Evolutionary conservation across 2,329 filamentous ascomycete genomes (phyloP).

Genomic region (Paracamarosporium sp.): DNA sequence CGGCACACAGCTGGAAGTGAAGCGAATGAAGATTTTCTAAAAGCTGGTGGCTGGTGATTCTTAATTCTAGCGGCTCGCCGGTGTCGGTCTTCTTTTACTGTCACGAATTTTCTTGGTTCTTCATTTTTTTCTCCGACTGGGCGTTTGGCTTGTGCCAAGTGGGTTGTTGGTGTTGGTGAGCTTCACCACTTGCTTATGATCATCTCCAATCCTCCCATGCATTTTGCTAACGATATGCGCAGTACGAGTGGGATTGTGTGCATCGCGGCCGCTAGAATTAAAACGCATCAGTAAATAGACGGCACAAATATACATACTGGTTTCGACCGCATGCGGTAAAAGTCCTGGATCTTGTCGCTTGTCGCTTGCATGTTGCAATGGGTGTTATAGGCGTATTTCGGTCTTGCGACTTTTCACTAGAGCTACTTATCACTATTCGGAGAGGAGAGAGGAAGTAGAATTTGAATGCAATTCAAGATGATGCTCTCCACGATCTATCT

Average conservation of each 20-base stretch:
- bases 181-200: slow-evolving; percentile 5
- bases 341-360: not conserved
- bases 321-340: not conserved
- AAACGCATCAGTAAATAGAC: not conserved
- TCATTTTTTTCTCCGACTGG: no score
- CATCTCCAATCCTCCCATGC: not conserved
- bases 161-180: slow-evolving; percentile 4
- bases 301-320: not conserved
- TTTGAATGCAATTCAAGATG: not conserved
- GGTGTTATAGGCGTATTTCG: not conserved
- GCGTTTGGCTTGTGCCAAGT: no score
- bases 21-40: not conserved
- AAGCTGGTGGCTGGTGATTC: no score
- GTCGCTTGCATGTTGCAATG: not conserved
- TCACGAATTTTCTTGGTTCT: no score
- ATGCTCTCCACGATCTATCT: not conserved
- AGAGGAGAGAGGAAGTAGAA: not conserved
- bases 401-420: not conserved
- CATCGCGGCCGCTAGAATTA: slow-evolving; percentile 40
- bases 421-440: no score
- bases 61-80: not conserved
- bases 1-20: not conserved
- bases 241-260: slow-evolving; percentile 67
- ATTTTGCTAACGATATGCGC: slow-evolving; percentile 4
- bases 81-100: not conserved